These are phyloP conservation scores for Paraglomus brasilianum DNA, from an alignment of 192 early-diverging fungal species.

Conservation along the genomic window DNA sequence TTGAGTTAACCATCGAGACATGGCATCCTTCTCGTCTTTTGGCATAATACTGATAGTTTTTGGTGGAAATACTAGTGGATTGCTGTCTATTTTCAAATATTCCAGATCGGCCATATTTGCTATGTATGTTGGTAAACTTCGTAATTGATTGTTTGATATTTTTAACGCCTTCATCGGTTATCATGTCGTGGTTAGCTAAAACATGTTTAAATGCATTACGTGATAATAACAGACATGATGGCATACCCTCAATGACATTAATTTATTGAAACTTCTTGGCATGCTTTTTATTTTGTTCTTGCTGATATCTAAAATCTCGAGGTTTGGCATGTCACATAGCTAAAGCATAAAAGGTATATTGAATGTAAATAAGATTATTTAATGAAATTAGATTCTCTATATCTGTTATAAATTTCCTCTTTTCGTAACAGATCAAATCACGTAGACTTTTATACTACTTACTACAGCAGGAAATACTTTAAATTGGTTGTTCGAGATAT, in stretches of 20 bases:
- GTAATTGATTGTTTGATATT: constrained; percentile 42
- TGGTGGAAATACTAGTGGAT: constrained; percentile 41
- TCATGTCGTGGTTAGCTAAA: background rate
- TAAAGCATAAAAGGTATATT: constrained; percentile 6
- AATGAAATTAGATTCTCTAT: background rate
- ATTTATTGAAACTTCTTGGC: constrained; percentile 38
- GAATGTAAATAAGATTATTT: constrained; percentile 11
- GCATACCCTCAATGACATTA: constrained; percentile 41
- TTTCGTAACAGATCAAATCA: background rate
- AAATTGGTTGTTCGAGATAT: constrained; percentile 41
- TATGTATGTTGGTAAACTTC: constrained; percentile 39
- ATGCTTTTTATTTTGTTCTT: constrained; percentile 43
- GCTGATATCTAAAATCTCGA: constrained; percentile 46
- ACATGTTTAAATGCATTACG: background rate
- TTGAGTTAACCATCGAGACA: constrained; percentile 12
- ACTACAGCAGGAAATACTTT: constrained; percentile 43
- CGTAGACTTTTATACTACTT: background rate
- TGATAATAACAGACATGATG: background rate
- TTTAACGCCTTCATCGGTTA: constrained; percentile 34
- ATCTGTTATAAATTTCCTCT: background rate
- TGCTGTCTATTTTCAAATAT: constrained; percentile 44
- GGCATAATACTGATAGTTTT: constrained; percentile 20
- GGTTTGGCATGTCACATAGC: constrained; percentile 40
- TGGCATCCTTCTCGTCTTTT: constrained; percentile 22
- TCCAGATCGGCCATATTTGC: constrained; percentile 41